Evolutionary conservation across 306 rosid species (phyloP).

Genomic region (Lotus japonicus): DNA sequence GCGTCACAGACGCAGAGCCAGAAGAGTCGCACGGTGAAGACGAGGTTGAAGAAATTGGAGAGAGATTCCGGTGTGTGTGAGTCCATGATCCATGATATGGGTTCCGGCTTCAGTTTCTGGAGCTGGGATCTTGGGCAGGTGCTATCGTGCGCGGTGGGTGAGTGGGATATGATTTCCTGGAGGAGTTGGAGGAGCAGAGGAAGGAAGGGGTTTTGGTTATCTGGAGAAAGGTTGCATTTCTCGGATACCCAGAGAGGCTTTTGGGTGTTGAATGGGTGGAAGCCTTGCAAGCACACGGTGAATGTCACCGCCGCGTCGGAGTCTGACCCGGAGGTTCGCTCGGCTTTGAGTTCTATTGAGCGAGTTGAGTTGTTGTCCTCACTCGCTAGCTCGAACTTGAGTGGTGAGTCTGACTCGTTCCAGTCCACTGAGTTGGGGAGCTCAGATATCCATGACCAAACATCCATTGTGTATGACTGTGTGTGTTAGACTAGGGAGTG

Average conservation of each 20-base stretch:
- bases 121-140: constrained; percentile 85
- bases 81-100: constrained; percentile 79
- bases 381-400: constrained; percentile 47
- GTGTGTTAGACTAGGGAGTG: not conserved
- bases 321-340: constrained; percentile 44
- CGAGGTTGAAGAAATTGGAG: constrained; percentile 68
- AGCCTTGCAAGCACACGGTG: constrained; percentile 53
- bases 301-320: constrained; percentile 44
- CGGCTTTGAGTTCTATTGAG: constrained; percentile 53
- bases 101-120: constrained; percentile 67
- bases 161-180: constrained; percentile 67
- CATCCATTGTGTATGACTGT: constrained; percentile 37
- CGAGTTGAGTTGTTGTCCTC: constrained; percentile 19
- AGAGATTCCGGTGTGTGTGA: constrained; percentile 82
- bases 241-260: constrained; percentile 73
- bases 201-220: constrained; percentile 75
- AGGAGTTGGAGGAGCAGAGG: constrained; percentile 78
- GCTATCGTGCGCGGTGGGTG: constrained; percentile 63
- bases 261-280: constrained; percentile 25
- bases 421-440: constrained; percentile 53
- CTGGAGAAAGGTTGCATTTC: constrained; percentile 46
- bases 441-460: constrained; percentile 88
- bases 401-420: constrained; percentile 41
- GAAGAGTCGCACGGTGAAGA: constrained; percentile 68
- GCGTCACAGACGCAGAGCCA: constrained; percentile 84